Percentiles rank a stretch among this genome's conserved stretches.
Evolutionary conservation across 441 rosid genomes (phyloP).

Genomic region (Flueggea neowawraea): DNA sequence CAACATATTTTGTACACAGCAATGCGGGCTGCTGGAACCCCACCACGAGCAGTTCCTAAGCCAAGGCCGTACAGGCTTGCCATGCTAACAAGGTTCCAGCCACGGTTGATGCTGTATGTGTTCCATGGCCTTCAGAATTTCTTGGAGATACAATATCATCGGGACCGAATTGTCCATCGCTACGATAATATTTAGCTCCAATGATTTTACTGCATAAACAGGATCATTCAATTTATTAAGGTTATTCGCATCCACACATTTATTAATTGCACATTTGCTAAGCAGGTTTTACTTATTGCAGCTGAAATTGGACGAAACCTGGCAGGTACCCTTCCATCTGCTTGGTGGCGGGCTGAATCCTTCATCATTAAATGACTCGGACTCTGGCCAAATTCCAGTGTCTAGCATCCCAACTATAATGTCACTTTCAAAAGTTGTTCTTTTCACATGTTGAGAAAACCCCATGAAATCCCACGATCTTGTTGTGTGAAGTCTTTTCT

Average conservation of each 20-base stretch:
- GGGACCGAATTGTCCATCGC: conserved; percentile 27
- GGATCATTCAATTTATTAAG: neutral
- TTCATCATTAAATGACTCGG: conserved; percentile 35
- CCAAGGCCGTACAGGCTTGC: conserved; percentile 49
- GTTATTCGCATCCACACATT: neutral
- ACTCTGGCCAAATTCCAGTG: conserved; percentile 52
- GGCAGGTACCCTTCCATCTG: conserved; percentile 64
- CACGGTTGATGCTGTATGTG: conserved; percentile 77
- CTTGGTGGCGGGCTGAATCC: conserved; percentile 52
- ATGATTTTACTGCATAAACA: conserved; percentile 45
- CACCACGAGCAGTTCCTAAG: conserved; percentile 28
- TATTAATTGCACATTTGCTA: neutral
- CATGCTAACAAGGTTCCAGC: conserved; percentile 50
- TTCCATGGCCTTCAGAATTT: conserved; percentile 78
- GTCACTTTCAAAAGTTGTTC: conserved; percentile 23
- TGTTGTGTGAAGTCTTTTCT: conserved; percentile 27
- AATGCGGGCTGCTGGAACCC: conserved; percentile 47
- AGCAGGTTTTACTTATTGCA: conserved; percentile 51
- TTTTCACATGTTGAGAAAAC: conserved; percentile 8
- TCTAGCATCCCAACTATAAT: conserved; percentile 50
- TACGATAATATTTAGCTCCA: conserved; percentile 62
- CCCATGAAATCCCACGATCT: conserved; percentile 42
- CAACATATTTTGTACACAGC: conserved; percentile 79
- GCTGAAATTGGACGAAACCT: conserved; percentile 37
- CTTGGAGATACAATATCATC: conserved; percentile 38